phyloP scores from a whole-genome alignment of 129 eudicot genomes.

The Flaveria robusta region DNA sequence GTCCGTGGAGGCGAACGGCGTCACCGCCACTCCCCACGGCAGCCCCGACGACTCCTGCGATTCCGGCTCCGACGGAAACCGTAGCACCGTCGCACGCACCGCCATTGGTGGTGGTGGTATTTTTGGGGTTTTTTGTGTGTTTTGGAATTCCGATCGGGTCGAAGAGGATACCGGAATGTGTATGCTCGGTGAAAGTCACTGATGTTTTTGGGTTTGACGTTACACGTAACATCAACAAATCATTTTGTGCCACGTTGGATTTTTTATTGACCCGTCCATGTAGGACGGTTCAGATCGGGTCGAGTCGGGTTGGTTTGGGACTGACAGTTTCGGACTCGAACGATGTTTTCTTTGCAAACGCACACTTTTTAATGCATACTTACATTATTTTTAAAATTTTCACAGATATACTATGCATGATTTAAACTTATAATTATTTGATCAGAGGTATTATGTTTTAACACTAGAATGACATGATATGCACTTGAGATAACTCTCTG shows the following conservation, averaged over 20 bases:
- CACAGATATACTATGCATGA: too few relatives aligned
- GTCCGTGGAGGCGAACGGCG: constrained; percentile 81
- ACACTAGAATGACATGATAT: too few relatives aligned
- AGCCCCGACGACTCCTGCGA: constrained; percentile 76
- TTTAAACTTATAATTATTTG: too few relatives aligned
- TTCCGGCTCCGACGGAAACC: constrained; percentile 70
- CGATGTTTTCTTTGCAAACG: too few relatives aligned
- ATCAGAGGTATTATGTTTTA: too few relatives aligned
- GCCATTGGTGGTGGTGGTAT: constrained; percentile 48
- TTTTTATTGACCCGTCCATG: constrained; percentile 3
- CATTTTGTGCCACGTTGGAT: constrained; percentile 22
- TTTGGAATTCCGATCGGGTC: constrained; percentile 17
- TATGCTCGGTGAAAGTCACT: constrained; percentile 4
- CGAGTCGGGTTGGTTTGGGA: constrained; percentile 23
- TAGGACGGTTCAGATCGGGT: too few relatives aligned
- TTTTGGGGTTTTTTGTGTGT: not conserved
- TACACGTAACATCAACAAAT: constrained; percentile 28
- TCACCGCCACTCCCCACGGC: constrained; percentile 89
- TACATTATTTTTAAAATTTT: too few relatives aligned
- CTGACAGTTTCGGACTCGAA: not conserved
- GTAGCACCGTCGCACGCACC: constrained; percentile 70
- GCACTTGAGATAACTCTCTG: too few relatives aligned
- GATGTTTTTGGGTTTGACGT: constrained; percentile 23
- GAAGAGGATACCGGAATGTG: constrained; percentile 32
- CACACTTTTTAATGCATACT: too few relatives aligned